Evolutionary conservation across 257 asterid genomes (phyloP).

Genomic region (Ballota nigra): DNA sequence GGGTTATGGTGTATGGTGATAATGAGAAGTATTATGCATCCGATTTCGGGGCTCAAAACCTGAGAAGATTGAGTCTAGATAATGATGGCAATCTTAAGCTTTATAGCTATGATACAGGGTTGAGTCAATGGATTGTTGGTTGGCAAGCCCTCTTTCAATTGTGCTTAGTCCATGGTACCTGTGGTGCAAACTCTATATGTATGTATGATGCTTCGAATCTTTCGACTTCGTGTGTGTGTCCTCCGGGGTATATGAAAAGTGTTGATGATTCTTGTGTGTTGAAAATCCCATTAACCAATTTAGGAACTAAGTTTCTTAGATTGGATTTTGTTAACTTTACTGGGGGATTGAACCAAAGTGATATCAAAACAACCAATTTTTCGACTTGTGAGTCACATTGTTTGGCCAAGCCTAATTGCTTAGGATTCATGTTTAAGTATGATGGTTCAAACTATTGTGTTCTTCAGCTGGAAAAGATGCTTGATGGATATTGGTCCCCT

Average conservation of each 20-base stretch:
- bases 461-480: conserved; percentile 50
- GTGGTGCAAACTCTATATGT: conserved; percentile 69
- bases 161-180: conserved; percentile 58
- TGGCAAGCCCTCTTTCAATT: conserved; percentile 65
- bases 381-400: conserved; percentile 46
- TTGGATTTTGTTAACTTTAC: conserved; percentile 68
- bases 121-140: conserved; percentile 44
- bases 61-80: conserved; percentile 62
- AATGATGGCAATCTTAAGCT: conserved; percentile 72
- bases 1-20: conserved; percentile 36
- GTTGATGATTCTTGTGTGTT: conserved; percentile 39
- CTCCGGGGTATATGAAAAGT: conserved; percentile 58
- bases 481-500: conserved; percentile 76
- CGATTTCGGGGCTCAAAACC: conserved; percentile 46
- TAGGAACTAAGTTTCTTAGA: conserved; percentile 44
- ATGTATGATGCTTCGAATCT: conserved; percentile 42
- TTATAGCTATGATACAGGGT: conserved; percentile 47
- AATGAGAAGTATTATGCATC: conserved; percentile 29
- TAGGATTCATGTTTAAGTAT: conserved; percentile 69
- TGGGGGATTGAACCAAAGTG: conserved; percentile 52
- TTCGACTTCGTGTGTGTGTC: conserved; percentile 66
- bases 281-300: conserved; percentile 32
- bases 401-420: conserved; percentile 31
- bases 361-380: conserved; percentile 34
- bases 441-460: conserved; percentile 64